These are phyloP conservation scores for Populus hybrid DNA, from an alignment of 441 rosid genomes.

Conservation along the genomic window DNA sequence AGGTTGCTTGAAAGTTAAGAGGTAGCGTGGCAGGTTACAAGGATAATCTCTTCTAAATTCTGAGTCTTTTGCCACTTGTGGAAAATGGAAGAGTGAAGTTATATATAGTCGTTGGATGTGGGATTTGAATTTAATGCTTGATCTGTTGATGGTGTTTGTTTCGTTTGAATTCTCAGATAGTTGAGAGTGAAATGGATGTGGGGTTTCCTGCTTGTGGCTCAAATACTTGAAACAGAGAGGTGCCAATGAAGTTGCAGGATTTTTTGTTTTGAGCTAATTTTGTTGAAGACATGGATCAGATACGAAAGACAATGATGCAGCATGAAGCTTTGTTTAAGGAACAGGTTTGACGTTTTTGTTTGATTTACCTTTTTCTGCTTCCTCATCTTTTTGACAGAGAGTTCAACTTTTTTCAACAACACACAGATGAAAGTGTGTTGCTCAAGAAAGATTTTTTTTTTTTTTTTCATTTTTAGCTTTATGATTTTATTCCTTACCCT, in stretches of 20 bases:
- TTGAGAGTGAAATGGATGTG: neutral
- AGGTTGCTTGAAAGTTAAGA: neutral
- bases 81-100: neutral
- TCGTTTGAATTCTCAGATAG: neutral
- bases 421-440: neutral
- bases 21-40: neutral
- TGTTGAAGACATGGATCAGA: neutral
- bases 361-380: neutral
- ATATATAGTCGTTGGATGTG: neutral
- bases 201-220: neutral
- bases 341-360: neutral
- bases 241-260: neutral
- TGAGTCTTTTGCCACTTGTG: neutral
- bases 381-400: neutral
- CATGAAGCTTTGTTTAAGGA: slow-evolving; percentile 3
- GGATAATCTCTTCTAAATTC: neutral
- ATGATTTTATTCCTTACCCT: too few relatives aligned
- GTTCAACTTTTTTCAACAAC: neutral
- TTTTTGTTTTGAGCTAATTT: neutral
- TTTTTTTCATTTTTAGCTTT: too few relatives aligned
- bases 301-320: neutral
- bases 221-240: neutral
- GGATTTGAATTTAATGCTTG: too few relatives aligned
- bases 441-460: neutral
- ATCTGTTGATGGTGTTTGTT: neutral